Conservation (phyloP, 306 rosid genomes). For the Ziziphus jujuba region DNA sequence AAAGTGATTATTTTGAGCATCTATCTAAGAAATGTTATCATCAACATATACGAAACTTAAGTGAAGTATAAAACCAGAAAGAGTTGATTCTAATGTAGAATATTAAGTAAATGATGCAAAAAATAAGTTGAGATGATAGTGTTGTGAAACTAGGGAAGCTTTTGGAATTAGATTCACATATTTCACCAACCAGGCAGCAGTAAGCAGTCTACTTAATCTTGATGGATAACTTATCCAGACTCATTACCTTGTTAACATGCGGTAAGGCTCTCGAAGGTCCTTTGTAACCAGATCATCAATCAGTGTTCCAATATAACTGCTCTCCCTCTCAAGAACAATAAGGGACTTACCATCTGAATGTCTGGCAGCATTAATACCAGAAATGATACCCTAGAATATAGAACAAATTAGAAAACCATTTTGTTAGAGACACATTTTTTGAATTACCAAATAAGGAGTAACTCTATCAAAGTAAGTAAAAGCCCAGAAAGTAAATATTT, state of each 20-base stretch:
- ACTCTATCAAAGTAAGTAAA: background rate
- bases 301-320: conserved; percentile 86
- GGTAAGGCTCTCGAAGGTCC: conserved; percentile 70
- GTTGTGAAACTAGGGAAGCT: too few relatives aligned
- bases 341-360: conserved; percentile 80
- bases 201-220: background rate
- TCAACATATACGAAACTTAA: too few relatives aligned
- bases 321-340: conserved; percentile 92
- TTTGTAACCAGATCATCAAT: conserved; percentile 73
- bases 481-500: background rate
- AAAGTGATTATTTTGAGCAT: too few relatives aligned
- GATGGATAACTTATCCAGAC: conserved; percentile 13
- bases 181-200: background rate
- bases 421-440: conserved; percentile 14
- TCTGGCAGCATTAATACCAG: conserved; percentile 95
- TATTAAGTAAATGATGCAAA: too few relatives aligned
- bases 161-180: too few relatives aligned
- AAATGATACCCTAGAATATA: conserved; percentile 66
- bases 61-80: too few relatives aligned
- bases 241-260: conserved; percentile 57
- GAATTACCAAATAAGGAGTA: conserved; percentile 13
- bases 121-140: too few relatives aligned
- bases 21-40: too few relatives aligned
- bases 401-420: conserved; percentile 16
- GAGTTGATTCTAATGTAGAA: too few relatives aligned